Conservation (phyloP, 495 filamentous ascomycete genomes). For the Penicillium steckii region DNA sequence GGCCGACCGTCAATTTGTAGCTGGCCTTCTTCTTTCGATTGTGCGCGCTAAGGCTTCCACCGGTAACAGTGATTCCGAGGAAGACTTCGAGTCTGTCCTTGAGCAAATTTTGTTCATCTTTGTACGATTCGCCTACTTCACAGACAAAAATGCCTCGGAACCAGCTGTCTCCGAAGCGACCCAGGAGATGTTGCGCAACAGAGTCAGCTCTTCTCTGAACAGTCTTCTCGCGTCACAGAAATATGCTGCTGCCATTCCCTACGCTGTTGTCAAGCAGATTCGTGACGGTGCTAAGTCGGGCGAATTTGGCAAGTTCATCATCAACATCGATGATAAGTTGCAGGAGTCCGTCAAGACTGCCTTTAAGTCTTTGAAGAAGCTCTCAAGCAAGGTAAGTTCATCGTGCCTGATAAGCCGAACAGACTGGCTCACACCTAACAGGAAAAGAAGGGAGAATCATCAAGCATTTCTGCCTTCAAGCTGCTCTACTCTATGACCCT, state of each 20-base stretch:
- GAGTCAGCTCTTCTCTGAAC: slow-evolving; percentile 65
- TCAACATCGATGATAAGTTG: slow-evolving; percentile 63
- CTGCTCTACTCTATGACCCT: slow-evolving; percentile 84
- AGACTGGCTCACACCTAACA: slow-evolving; percentile 11
- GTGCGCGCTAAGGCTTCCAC: slow-evolving; percentile 42
- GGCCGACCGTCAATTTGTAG: slow-evolving; percentile 45
- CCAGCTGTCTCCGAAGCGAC: slow-evolving; percentile 56
- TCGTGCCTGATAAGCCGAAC: neutral
- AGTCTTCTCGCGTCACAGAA: slow-evolving; percentile 65
- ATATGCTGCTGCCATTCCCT: slow-evolving; percentile 48
- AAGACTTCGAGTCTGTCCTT: slow-evolving; percentile 31
- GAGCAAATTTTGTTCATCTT: slow-evolving; percentile 42
- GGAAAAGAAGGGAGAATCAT: slow-evolving; percentile 39
- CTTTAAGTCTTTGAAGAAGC: slow-evolving; percentile 62
- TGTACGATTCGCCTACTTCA: slow-evolving; percentile 47
- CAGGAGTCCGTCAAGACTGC: slow-evolving; percentile 58
- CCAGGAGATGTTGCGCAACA: slow-evolving; percentile 66
- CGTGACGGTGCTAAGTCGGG: slow-evolving; percentile 41
- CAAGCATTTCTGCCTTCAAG: slow-evolving; percentile 59
- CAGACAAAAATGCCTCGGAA: slow-evolving; percentile 24
- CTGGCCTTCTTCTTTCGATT: slow-evolving; percentile 46
- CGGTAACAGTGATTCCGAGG: slow-evolving; percentile 28
- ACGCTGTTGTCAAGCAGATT: slow-evolving; percentile 52
- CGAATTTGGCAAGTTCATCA: slow-evolving; percentile 48
- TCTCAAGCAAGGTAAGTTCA: slow-evolving; percentile 57